Conservation (phyloP, 768 basidiomycete genomes). For the Leccinum incarnatum region DNA sequence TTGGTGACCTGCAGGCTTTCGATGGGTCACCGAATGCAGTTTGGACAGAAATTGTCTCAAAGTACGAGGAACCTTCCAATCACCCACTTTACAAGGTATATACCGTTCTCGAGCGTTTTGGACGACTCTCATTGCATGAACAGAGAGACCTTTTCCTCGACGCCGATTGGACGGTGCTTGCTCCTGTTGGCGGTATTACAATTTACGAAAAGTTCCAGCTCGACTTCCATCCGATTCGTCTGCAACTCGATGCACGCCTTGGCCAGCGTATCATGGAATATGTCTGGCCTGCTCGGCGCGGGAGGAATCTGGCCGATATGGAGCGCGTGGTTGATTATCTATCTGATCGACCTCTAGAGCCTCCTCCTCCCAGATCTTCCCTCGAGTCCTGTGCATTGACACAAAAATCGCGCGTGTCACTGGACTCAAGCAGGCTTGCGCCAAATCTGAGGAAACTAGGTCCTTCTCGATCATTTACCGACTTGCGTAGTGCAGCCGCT, state of each 20-base stretch:
- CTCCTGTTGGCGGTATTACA: slow-evolving; percentile 90
- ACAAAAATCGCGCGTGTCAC: slow-evolving; percentile 29
- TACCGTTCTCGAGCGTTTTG: not conserved
- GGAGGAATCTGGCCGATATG: slow-evolving; percentile 15
- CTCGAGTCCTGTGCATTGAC: slow-evolving; percentile 49
- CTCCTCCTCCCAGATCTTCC: slow-evolving; percentile 39
- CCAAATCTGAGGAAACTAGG: slow-evolving; percentile 53
- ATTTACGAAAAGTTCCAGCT: slow-evolving; percentile 84
- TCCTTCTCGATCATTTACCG: slow-evolving; percentile 68
- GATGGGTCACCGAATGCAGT: slow-evolving; percentile 79
- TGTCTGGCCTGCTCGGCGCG: slow-evolving; percentile 69
- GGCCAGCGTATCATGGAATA: slow-evolving; percentile 86
- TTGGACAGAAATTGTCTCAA: slow-evolving; percentile 86
- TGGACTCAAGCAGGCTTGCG: slow-evolving; percentile 33
- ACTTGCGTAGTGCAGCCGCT: slow-evolving; percentile 50
- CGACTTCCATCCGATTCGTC: slow-evolving; percentile 78
- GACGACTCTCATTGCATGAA: slow-evolving; percentile 9
- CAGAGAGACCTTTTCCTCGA: slow-evolving; percentile 72
- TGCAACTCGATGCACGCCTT: slow-evolving; percentile 82
- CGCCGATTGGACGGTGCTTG: slow-evolving; percentile 78
- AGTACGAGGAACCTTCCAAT: slow-evolving; percentile 65
- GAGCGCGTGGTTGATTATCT: not conserved
- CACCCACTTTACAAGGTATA: slow-evolving; percentile 70
- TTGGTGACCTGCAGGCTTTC: slow-evolving; percentile 79
- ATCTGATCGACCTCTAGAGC: slow-evolving; percentile 19